Evolutionary conservation across 371 early-diverging fungal species (phyloP).

Genomic region (Parasitella parasitica): DNA sequence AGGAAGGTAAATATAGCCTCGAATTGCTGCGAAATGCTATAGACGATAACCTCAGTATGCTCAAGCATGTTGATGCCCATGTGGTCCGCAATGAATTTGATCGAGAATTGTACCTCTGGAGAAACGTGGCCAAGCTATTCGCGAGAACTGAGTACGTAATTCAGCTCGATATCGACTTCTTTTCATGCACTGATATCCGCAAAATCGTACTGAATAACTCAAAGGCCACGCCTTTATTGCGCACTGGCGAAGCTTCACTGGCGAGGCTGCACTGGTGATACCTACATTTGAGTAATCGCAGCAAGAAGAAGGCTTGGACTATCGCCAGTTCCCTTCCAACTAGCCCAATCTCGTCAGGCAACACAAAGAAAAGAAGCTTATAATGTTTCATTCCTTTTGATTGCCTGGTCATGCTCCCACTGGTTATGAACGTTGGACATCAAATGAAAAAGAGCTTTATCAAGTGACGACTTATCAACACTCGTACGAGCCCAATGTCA

Average conservation of each 20-base stretch:
- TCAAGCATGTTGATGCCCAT: constrained; percentile 58
- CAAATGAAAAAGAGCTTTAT: constrained; percentile 35
- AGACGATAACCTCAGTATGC: constrained; percentile 42
- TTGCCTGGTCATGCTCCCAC: constrained; percentile 58
- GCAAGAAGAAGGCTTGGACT: constrained; percentile 54
- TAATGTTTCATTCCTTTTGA: constrained; percentile 60
- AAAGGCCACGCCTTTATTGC: constrained; percentile 34
- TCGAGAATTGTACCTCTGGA: constrained; percentile 63
- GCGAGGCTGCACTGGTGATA: constrained; percentile 56
- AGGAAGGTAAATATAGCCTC: constrained; percentile 41
- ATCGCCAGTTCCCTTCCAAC: constrained; percentile 45
- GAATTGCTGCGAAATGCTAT: constrained; percentile 46
- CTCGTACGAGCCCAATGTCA: constrained; percentile 63
- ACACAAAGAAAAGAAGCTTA: constrained; percentile 37
- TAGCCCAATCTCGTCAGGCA: constrained; percentile 38
- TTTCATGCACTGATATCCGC: constrained; percentile 55
- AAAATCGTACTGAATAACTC: constrained; percentile 38
- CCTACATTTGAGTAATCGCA: constrained; percentile 62
- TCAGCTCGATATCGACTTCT: constrained; percentile 66
- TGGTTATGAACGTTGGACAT: constrained; percentile 53
- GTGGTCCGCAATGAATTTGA: constrained; percentile 57
- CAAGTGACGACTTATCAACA: constrained; percentile 55
- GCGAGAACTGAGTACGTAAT: constrained; percentile 59
- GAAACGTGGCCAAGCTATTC: constrained; percentile 63
- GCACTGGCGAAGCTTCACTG: constrained; percentile 32